phyloP scores from a whole-genome alignment of 2,329 filamentous ascomycete species.

The Penicillium sp. region DNA sequence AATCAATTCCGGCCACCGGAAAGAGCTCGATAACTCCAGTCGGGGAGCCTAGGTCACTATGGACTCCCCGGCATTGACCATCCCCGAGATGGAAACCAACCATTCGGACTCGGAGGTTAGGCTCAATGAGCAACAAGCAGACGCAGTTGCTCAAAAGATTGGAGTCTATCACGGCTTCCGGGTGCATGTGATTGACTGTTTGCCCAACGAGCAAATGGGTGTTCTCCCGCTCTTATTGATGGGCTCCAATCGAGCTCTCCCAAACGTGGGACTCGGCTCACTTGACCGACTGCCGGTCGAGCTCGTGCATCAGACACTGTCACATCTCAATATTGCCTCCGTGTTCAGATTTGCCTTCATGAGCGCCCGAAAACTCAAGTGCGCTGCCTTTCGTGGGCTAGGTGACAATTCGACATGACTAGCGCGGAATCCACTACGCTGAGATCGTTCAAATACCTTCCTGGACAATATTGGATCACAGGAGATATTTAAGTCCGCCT shows the following conservation, averaged over 20 bases:
- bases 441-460: constrained; percentile 13
- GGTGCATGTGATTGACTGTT: background rate
- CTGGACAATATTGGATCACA: constrained; percentile 2
- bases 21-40: no score
- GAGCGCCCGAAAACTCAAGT: constrained; percentile 12
- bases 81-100: background rate
- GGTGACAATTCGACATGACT: constrained; percentile 2
- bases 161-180: background rate
- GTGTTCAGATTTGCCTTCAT: constrained; percentile 17
- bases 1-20: no score
- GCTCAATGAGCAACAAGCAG: background rate
- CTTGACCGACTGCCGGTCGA: constrained; percentile 11
- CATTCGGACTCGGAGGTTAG: background rate
- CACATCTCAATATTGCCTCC: constrained; percentile 12
- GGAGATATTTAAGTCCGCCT: no score
- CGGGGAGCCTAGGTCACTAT: no score
- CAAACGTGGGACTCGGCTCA: constrained; percentile 29
- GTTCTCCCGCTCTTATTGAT: background rate
- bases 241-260: background rate
- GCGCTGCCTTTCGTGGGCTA: background rate
- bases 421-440: constrained; percentile 2
- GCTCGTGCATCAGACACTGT: constrained; percentile 6
- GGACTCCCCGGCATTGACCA: no score
- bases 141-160: background rate
- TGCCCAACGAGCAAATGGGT: background rate